phyloP scores from a whole-genome alignment of 1,284 basidiomycete genomes.

The Volvariella volvacea region DNA sequence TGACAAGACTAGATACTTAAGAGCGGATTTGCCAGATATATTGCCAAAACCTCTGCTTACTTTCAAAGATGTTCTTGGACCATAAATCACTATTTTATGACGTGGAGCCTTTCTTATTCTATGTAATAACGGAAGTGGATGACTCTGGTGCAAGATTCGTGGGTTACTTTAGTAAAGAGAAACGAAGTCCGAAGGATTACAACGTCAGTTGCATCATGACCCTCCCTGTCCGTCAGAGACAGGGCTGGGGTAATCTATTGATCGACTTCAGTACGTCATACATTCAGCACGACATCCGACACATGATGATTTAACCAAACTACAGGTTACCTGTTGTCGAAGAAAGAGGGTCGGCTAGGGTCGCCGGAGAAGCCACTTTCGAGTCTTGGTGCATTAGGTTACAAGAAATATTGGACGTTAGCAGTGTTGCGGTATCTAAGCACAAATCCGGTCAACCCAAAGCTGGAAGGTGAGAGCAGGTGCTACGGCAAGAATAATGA shows the following conservation, averaged over 20 bases:
- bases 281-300: conserved; percentile 1
- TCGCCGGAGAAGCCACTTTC: conserved; percentile 94
- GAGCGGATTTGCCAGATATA: conserved; percentile 63
- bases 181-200: conserved; percentile 90
- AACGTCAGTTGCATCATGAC: conserved; percentile 99
- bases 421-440: conserved; percentile 82
- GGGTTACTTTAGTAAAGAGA: conserved; percentile 99
- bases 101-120: conserved; percentile 98
- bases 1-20: conserved; percentile 7
- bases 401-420: conserved; percentile 94
- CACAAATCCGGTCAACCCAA: conserved; percentile 51
- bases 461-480: conserved; percentile 62
- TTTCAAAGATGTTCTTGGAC: conserved; percentile 99
- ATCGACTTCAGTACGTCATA: conserved; percentile 89
- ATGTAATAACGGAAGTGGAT: conserved; percentile 93
- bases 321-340: conserved; percentile 90
- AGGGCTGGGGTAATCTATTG: conserved; percentile 91
- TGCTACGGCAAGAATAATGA: background rate
- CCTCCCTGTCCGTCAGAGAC: conserved; percentile 88
- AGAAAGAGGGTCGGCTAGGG: conserved; percentile 84
- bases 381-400: conserved; percentile 84
- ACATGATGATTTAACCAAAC: conserved; percentile 6
- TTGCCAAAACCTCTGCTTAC: conserved; percentile 97
- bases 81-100: conserved; percentile 99
- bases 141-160: conserved; percentile 91